phyloP scores from a whole-genome alignment of 2,329 filamentous ascomycete genomes.

The Aspergillus fumigatus region DNA sequence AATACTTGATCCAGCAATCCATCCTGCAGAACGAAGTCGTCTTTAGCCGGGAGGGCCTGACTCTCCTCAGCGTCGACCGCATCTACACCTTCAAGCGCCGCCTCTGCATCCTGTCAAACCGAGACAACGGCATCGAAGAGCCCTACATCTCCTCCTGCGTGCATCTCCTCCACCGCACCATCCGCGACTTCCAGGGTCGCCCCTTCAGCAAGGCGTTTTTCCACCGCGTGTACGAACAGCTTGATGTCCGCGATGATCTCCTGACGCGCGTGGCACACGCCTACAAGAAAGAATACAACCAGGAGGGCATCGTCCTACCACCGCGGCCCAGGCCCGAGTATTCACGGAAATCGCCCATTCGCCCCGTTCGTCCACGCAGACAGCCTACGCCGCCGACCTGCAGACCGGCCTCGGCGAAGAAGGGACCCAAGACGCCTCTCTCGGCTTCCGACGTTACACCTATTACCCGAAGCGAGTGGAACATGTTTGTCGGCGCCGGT shows the following conservation, averaged over 20 bases:
- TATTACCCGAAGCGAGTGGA: slow-evolving; percentile 41
- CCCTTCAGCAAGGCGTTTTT: slow-evolving; percentile 43
- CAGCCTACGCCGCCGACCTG: slow-evolving; percentile 18
- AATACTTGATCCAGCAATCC: slow-evolving; percentile 40
- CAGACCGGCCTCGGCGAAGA: slow-evolving; percentile 14
- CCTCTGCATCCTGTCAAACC: slow-evolving; percentile 35
- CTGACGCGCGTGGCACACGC: slow-evolving; percentile 32
- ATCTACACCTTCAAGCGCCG: slow-evolving; percentile 43
- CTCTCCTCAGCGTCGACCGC: slow-evolving; percentile 42
- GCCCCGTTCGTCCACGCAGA: slow-evolving; percentile 19
- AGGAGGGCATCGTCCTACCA: slow-evolving; percentile 38
- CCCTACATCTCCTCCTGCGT: slow-evolving; percentile 38
- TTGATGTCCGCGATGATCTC: slow-evolving; percentile 34
- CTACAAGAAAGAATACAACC: slow-evolving; percentile 32
- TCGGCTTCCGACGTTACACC: slow-evolving; percentile 42
- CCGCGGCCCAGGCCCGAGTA: slow-evolving; percentile 12
- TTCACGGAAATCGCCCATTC: slow-evolving; percentile 18
- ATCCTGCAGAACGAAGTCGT: slow-evolving; percentile 43
- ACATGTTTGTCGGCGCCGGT: slow-evolving; percentile 32
- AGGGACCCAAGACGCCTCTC: slow-evolving; percentile 37
- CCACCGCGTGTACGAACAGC: slow-evolving; percentile 40
- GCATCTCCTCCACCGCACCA: slow-evolving; percentile 37
- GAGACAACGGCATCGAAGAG: slow-evolving; percentile 25
- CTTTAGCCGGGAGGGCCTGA: slow-evolving; percentile 42
- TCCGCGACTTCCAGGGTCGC: slow-evolving; percentile 37